Conservation (phyloP, 345 rosid genomes). For the Linum trigynum region DNA sequence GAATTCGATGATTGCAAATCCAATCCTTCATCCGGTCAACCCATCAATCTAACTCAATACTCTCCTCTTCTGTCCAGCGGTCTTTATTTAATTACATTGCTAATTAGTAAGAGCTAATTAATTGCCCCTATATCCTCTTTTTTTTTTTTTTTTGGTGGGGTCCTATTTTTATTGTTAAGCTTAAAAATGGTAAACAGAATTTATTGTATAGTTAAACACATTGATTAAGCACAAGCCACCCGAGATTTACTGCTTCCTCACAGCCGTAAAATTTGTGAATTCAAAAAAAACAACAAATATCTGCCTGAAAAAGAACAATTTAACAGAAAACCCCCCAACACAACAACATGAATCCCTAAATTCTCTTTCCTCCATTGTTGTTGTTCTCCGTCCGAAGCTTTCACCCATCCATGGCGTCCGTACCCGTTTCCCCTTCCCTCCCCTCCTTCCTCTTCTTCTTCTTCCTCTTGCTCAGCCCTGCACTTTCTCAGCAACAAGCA, state of each 20-base stretch:
- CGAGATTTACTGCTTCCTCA: not conserved
- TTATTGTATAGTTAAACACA: too few species aligned
- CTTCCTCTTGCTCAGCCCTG: conserved; percentile 5
- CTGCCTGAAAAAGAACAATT: not conserved
- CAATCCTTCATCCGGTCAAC: too few species aligned
- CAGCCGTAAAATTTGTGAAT: not conserved
- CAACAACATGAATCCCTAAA: too few species aligned
- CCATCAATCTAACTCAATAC: too few species aligned
- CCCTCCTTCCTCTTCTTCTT: not conserved
- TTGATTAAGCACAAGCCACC: not conserved
- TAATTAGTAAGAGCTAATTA: too few species aligned
- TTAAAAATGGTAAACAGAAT: not conserved
- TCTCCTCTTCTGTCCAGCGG: too few species aligned
- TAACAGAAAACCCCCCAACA: not conserved
- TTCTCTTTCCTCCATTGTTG: not conserved
- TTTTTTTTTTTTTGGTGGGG: too few species aligned
- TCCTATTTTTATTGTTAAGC: not conserved
- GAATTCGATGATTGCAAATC: too few species aligned
- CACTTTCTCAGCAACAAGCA: not conserved
- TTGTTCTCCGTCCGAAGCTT: not conserved
- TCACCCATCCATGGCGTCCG: not conserved
- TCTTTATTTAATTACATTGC: too few species aligned
- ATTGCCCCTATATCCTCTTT: too few species aligned
- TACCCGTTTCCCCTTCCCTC: not conserved
- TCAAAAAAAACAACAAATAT: too few species aligned